Evolutionary conservation across 2,329 filamentous ascomycete genomes (phyloP), one percentile per base, ranked within the genome.

Genomic region (Dactylellina haptotyla): DNA sequence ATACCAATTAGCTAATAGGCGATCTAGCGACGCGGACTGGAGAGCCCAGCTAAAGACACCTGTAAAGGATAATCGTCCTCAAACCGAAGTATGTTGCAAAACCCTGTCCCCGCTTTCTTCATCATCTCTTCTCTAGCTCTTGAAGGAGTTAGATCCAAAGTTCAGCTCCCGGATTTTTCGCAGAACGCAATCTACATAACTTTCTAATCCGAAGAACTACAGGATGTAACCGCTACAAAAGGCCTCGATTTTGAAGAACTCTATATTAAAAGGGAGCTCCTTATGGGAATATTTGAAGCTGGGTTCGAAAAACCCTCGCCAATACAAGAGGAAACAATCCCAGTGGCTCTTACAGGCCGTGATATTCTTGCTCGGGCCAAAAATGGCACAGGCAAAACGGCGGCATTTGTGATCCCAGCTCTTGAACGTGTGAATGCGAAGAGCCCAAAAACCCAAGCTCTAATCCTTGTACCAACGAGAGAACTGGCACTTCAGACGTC

Each of bases 251-350:
- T 97, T 80, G 96, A 99, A 82, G 92, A 98, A 77, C 97, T 99
- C 81, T 91, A 90, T 77, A 89, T 99, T 78, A 97, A 96, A 84
- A 87, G 95, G 80, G 92, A 97, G 80, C 84, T 99, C 75, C 88
- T 99, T 84, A 99, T 98, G 94, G 95, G 95, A 75, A 98, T 99
- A 77, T 99, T 98, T 82, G 95, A 99, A 84, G 95, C 95, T 77
- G 95, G 95, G 76, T 99, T 97, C 82, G 95, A 99, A 82, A 97
- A 96, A 83, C 95, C 95, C 14, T 99, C 95, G 66, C 95, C 95
- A 9, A 99, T 99, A 79, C 95, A 99, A 87, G 95, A 99, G 89
- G 95, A 98, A 84, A 93, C 95, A 63, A 97, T 99, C 79, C 95
- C 95, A 51, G 94, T 99, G 77, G 95, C 95, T 56, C 86, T 99